Evolutionary conservation across 805 yeast species (phyloP).

Genomic region (Kuraishia hungarica): DNA sequence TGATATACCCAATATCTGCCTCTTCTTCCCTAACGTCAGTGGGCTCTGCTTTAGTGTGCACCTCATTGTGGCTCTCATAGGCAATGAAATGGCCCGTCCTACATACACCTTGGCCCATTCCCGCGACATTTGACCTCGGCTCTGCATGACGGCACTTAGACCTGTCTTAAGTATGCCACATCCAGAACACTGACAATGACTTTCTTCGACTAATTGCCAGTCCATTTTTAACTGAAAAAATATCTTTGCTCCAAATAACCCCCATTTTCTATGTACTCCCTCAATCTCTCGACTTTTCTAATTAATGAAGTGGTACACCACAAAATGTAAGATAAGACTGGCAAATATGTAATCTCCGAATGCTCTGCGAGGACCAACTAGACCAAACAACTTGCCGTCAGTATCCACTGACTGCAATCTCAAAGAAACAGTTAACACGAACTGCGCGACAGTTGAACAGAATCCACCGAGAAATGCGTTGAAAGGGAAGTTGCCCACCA

Average conservation of each 20-base stretch:
- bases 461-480: slow-evolving; percentile 95
- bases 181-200: too few species aligned
- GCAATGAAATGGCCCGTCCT: too few species aligned
- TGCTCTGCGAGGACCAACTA: slow-evolving; percentile 39
- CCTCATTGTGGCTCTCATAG: too few species aligned
- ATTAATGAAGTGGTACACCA: slow-evolving; percentile 85
- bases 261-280: neutral
- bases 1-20: too few species aligned
- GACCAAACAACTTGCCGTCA: slow-evolving; percentile 13
- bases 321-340: slow-evolving; percentile 80
- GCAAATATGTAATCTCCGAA: slow-evolving; percentile 87
- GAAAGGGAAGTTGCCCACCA: slow-evolving; percentile 90
- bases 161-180: too few species aligned
- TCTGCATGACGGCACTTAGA: too few species aligned
- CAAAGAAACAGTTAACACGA: slow-evolving; percentile 77
- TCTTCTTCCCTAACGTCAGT: too few species aligned
- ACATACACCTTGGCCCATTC: too few species aligned
- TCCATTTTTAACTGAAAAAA: too few species aligned
- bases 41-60: too few species aligned
- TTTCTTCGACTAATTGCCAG: too few species aligned
- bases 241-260: neutral
- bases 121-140: too few species aligned
- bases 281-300: slow-evolving; percentile 22
- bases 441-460: slow-evolving; percentile 88
- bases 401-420: slow-evolving; percentile 55